Conservation (phyloP, 2,329 filamentous ascomycete species). For the Ceratocystis diversiconidia region DNA sequence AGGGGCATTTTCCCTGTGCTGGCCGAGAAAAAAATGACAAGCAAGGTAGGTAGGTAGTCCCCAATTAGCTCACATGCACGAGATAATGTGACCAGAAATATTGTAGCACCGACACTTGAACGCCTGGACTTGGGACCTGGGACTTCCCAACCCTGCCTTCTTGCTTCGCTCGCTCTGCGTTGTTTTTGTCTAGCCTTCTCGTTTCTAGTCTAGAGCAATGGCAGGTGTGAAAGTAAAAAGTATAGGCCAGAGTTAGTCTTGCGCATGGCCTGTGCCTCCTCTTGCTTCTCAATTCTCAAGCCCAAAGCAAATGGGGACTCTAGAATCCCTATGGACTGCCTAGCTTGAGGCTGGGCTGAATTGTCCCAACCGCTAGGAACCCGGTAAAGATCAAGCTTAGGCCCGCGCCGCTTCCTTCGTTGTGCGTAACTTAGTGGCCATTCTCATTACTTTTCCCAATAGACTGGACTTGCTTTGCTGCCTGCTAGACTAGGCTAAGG, state of each 20-base stretch:
- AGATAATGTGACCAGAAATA: neutral
- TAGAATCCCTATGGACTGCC: neutral
- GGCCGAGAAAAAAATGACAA: neutral
- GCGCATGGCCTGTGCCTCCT: neutral
- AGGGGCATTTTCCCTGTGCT: neutral
- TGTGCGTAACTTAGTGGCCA: neutral
- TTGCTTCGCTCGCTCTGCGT: neutral
- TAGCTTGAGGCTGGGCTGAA: neutral
- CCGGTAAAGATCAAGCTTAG: slow-evolving; percentile 1
- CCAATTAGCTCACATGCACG: neutral
- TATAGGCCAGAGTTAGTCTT: neutral
- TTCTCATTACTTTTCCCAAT: neutral
- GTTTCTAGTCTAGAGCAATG: neutral
- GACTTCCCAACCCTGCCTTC: neutral
- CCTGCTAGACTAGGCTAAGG: neutral
- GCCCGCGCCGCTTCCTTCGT: slow-evolving; percentile 3
- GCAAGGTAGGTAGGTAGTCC: neutral
- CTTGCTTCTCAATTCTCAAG: neutral
- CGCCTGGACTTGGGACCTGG: neutral
- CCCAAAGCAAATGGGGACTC: neutral
- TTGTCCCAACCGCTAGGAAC: neutral
- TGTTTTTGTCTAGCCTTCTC: neutral
- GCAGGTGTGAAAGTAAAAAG: too few species aligned
- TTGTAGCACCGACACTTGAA: neutral
- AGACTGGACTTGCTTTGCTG: neutral